Conservation (phyloP, 129 eudicot genomes). For the Ambrosia artemisiifolia region DNA sequence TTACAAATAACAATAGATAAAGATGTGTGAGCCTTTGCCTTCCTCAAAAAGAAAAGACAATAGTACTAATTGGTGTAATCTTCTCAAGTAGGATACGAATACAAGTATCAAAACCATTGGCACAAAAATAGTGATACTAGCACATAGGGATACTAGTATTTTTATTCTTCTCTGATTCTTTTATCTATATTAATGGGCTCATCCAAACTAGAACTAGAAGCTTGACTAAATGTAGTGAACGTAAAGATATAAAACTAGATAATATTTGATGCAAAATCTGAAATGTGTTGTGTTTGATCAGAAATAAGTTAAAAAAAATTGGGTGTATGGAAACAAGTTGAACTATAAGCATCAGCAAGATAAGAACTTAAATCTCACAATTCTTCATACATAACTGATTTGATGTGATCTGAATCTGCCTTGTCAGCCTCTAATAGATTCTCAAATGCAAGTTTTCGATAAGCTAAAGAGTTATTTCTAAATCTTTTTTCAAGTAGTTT, state of each 20-base stretch:
- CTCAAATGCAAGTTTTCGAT: not conserved
- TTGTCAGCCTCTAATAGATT: conserved; percentile 29
- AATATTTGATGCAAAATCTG: not conserved
- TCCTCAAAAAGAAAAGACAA: not conserved
- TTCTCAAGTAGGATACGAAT: not conserved
- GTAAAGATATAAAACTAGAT: not conserved
- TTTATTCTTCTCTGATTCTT: not conserved
- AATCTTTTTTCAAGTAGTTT: too few relatives aligned
- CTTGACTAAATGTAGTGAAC: not conserved
- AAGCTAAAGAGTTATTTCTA: too few relatives aligned
- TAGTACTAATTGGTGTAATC: not conserved
- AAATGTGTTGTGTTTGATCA: not conserved
- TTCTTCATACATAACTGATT: conserved; percentile 60
- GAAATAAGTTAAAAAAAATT: not conserved
- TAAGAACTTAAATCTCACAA: conserved; percentile 54
- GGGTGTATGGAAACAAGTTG: not conserved
- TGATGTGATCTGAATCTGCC: conserved; percentile 35
- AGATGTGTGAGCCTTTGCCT: not conserved
- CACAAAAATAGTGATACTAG: not conserved
- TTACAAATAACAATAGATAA: too few relatives aligned
- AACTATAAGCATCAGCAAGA: not conserved
- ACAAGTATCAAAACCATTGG: not conserved
- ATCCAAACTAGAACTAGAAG: conserved; percentile 8
- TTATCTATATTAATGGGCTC: not conserved
- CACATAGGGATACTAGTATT: not conserved